Evolutionary conservation across 176 grass and related monocot genomes (phyloP).

Genomic region (Triticum urartu): DNA sequence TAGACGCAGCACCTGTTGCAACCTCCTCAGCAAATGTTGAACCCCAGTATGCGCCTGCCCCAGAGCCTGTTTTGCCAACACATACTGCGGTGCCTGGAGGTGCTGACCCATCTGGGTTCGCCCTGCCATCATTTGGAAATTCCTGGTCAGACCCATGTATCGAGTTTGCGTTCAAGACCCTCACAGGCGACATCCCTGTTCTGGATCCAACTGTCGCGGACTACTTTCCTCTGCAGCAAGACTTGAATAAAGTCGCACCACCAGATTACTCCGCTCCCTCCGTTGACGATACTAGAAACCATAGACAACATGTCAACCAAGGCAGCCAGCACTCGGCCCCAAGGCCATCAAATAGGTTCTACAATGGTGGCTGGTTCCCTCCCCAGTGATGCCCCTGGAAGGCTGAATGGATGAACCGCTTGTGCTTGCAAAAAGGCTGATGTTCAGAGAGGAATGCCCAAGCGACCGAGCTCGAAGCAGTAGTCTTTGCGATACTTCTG

Average conservation of each 20-base stretch:
- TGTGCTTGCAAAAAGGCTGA: constrained; percentile 20
- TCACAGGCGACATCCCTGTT: constrained; percentile 62
- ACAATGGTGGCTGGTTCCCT: constrained; percentile 44
- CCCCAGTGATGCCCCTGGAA: constrained; percentile 36
- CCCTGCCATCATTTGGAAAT: constrained; percentile 49
- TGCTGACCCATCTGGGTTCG: constrained; percentile 32
- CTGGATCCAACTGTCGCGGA: constrained; percentile 20
- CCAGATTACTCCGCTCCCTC: constrained; percentile 16
- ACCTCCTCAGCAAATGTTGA: constrained; percentile 36
- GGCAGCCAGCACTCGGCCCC: constrained; percentile 15
- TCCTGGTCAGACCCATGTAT: constrained; percentile 68
- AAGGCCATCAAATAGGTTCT: constrained; percentile 24
- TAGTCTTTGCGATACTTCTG: neutral
- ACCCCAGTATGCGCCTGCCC: neutral
- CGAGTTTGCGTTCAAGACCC: constrained; percentile 72
- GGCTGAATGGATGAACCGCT: neutral
- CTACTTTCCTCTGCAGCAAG: constrained; percentile 43
- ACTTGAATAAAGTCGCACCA: constrained; percentile 38
- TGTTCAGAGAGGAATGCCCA: neutral
- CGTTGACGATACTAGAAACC: constrained; percentile 30
- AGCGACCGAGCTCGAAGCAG: neutral
- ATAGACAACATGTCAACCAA: constrained; percentile 16
- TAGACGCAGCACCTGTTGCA: constrained; percentile 18
- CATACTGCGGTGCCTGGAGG: neutral
- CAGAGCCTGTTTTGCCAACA: constrained; percentile 10